Percentiles rank a stretch among this genome's conserved stretches.
Evolutionary conservation across 768 basidiomycete genomes (phyloP).

Genomic region (Russula foetens): DNA sequence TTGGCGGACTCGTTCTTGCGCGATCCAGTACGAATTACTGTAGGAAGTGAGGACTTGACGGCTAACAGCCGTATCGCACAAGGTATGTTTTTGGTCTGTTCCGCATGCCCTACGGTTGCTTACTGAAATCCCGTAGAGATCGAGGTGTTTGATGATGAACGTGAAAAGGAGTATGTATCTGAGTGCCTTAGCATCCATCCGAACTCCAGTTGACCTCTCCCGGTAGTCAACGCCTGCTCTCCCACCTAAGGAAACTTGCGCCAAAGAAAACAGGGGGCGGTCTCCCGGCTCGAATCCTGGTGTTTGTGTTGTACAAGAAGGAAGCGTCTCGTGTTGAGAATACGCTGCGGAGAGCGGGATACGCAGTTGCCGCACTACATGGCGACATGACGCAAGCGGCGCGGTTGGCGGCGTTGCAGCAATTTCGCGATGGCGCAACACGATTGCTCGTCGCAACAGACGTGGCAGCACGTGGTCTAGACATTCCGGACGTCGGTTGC

Average conservation of each 20-base stretch:
- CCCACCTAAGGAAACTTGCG: conserved; percentile 43
- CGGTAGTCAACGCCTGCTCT: conserved; percentile 50
- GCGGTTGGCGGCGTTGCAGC: conserved; percentile 77
- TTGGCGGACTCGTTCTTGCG: conserved; percentile 84
- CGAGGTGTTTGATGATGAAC: conserved; percentile 83
- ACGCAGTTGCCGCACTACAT: conserved; percentile 75
- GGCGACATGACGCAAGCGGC: conserved; percentile 86
- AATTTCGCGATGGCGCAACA: conserved; percentile 76
- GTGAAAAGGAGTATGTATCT: conserved; percentile 72
- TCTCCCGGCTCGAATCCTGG: conserved; percentile 63
- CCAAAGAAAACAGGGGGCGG: conserved; percentile 55
- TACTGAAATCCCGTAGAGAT: conserved; percentile 34
- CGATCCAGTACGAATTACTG: conserved; percentile 82
- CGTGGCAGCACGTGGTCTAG: conserved; percentile 93
- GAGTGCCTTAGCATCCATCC: not conserved
- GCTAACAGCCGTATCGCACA: conserved; percentile 95
- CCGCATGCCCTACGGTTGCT: not conserved
- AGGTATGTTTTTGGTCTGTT: conserved; percentile 22
- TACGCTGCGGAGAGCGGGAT: conserved; percentile 66
- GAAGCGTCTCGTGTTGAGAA: conserved; percentile 88
- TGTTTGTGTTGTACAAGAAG: conserved; percentile 97
- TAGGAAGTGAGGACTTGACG: conserved; percentile 90
- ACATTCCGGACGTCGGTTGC: conserved; percentile 91
- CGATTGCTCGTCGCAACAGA: conserved; percentile 91
- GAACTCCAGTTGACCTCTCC: not conserved